Conservation (phyloP, 805 yeast species). For the Wickerhamomyces rabaulensis region DNA sequence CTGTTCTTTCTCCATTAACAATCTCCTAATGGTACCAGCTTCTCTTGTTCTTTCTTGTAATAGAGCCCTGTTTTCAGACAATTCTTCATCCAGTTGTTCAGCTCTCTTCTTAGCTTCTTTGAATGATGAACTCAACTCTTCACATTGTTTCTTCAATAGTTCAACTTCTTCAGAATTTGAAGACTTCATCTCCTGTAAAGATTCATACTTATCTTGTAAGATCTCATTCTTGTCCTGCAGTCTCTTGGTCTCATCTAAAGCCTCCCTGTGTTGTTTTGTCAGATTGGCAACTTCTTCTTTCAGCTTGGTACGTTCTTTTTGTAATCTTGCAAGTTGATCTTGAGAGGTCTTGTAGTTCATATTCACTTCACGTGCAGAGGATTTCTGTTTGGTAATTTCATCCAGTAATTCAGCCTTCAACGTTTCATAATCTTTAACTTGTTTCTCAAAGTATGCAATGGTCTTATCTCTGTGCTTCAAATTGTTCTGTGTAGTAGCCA, state of each 20-base stretch:
- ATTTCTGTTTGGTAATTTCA: slow-evolving; percentile 20
- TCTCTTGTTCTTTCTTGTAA: slow-evolving; percentile 82
- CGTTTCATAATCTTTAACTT: slow-evolving; percentile 32
- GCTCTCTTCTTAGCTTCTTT: slow-evolving; percentile 57
- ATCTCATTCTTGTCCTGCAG: slow-evolving; percentile 36
- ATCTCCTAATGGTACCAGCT: slow-evolving; percentile 61
- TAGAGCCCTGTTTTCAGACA: slow-evolving; percentile 66
- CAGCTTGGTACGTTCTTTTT: slow-evolving; percentile 32
- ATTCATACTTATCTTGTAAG: slow-evolving; percentile 33
- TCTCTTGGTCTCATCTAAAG: slow-evolving; percentile 34
- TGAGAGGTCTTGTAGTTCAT: slow-evolving; percentile 28
- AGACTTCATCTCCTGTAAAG: slow-evolving; percentile 30
- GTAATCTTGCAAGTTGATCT: slow-evolving; percentile 24
- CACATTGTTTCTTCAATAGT: slow-evolving; percentile 57
- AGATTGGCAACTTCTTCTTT: slow-evolving; percentile 35
- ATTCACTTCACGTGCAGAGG: slow-evolving; percentile 23
- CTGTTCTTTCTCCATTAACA: slow-evolving; percentile 65
- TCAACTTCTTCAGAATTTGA: slow-evolving; percentile 40
- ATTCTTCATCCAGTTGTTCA: slow-evolving; percentile 74
- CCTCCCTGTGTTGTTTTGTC: slow-evolving; percentile 29
- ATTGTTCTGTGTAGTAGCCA: slow-evolving; percentile 9
- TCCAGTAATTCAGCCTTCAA: slow-evolving; percentile 21
- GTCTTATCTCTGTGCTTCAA: slow-evolving; percentile 33
- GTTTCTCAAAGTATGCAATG: slow-evolving; percentile 33
- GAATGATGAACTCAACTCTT: slow-evolving; percentile 61